Evolutionary conservation across 495 filamentous ascomycete species (phyloP), one percentile per base, ranked within the genome.

Genomic region (Podospora tetraspora): DNA sequence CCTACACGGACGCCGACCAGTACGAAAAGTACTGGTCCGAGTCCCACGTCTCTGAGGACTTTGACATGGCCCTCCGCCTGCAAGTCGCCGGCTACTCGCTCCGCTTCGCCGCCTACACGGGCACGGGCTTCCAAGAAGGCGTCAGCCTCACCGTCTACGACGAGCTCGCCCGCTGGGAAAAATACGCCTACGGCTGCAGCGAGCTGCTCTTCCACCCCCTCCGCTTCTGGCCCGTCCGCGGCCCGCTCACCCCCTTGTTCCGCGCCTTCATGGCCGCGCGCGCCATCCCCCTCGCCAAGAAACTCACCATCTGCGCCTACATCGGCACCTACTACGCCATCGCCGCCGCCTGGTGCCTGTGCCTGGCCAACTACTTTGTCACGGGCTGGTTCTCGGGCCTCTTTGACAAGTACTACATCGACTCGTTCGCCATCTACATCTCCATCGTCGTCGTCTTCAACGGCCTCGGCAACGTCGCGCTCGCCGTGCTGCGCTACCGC

Each of bases 261-360:
- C 75, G 77, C 57, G 79, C 69, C 43, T 92, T 91, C 78, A 68
- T 91, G 3, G 23, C 62, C 2, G 71, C 64, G 34, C 87, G 86
- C 23, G 79, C 77, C 67, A 91, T 91, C 71, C 85, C 82, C 3
- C 72, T 91, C 10, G 83, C 88, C 1, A 85, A 84, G 66, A 92
- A 92, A 73, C 71, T 91, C 66, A 90, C 89, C 56, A 92, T 91
- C 68, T 82, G 89, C 73, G 85, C 89, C 3, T 92, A 92, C 72
- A 88, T 92, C 73, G 89, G 89, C 16, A 91, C 90, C 2, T 92
- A 92, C 77, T 92, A 91, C 72, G 90, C 89, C 34, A 85, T 92
- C 62, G 90, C 79, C 11, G 84, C 86, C 23, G 85, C 88, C 23
- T 90, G 88, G 88, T 74, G 87, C 63, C 78, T 91, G 66, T 89